Evolutionary conservation across 192 early-diverging fungal genomes (phyloP), one percentile per base, ranked within the genome.

Genomic region (Neocallimastix lanati): DNA sequence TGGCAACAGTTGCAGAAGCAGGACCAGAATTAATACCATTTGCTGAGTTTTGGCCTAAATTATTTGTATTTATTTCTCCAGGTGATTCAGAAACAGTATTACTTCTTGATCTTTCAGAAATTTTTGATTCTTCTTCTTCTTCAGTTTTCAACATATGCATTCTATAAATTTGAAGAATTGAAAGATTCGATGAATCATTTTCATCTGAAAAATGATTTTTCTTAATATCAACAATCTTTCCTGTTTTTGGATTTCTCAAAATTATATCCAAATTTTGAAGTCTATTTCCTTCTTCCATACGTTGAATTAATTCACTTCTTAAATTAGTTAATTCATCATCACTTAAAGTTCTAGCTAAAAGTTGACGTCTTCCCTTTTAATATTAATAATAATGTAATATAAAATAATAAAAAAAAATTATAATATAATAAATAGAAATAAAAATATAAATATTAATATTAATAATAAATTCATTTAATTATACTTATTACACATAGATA

Each of bases 341-440:
- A 28, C 88, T 89, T 27, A 92, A 80, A 6, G 91, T 90, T 58
- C 88, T 83, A 29, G 87, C 83, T 58, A 93, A 78, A 16, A 93
- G 78, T 78, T 92, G 89, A 38, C 89, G 78, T 12, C 92, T 82
- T 13, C 88, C 88, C 50, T 67, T 11, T n/a, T 67, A 50, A 50
- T 21, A 25, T 9, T 9, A 25, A n/a, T 21, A 67, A 67, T n/a
- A n/a, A 21, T 21, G 7, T 50, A 25, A 13, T 38, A 50, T 67
- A n/a, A 21, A 67, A n/a, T n/a, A 67, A 27, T 9, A 67, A 67
- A 67, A 11, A 1, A 27, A n/a, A 67, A 67, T n/a, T n/a, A 67
- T 67, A 67, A 25, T 21, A 9, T n/a, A n/a, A 67, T n/a, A n/a
- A n/a, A 67, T 21, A 25, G 6, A 21, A 50, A 50, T 50, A 37